Evolutionary conservation across 306 rosid species (phyloP).

Genomic region (Corylus heterophylla): DNA sequence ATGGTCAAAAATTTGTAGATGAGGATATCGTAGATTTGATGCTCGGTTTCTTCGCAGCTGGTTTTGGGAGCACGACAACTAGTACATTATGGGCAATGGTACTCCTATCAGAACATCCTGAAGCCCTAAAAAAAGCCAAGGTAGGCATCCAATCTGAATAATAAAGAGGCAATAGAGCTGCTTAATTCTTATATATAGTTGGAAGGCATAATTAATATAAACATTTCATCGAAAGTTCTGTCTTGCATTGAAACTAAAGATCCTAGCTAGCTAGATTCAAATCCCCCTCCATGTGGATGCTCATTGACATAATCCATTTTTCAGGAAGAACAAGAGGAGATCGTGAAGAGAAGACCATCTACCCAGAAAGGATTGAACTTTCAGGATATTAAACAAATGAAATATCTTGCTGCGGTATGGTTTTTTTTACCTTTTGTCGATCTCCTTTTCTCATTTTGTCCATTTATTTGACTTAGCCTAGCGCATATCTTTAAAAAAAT

Average conservation of each 20-base stretch:
- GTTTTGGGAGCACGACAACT: slow-evolving; percentile 25
- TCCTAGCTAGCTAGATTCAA: background rate
- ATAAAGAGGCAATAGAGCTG: too few relatives aligned
- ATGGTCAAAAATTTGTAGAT: slow-evolving; percentile 30
- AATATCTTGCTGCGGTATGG: slow-evolving; percentile 32
- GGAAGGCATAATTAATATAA: too few relatives aligned
- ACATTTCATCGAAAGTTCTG: background rate
- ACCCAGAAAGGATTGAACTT: slow-evolving; percentile 23
- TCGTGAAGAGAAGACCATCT: slow-evolving; percentile 29
- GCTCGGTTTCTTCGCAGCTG: slow-evolving; percentile 26
- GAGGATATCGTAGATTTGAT: slow-evolving; percentile 28
- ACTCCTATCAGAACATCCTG: slow-evolving; percentile 13
- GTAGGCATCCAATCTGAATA: background rate
- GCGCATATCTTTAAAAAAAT: background rate
- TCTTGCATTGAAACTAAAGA: background rate
- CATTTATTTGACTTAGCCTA: background rate
- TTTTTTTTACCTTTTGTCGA: background rate
- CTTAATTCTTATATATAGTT: too few relatives aligned
- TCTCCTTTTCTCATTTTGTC: background rate
- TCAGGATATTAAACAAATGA: slow-evolving; percentile 38
- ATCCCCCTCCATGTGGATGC: background rate
- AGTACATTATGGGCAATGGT: slow-evolving; percentile 15
- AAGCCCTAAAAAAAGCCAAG: slow-evolving; percentile 10
- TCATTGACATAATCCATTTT: background rate
- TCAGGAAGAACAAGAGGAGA: slow-evolving; percentile 37